Evolutionary conservation across 2,329 filamentous ascomycete genomes (phyloP).

Genomic region (Ophiostoma tasmaniense): DNA sequence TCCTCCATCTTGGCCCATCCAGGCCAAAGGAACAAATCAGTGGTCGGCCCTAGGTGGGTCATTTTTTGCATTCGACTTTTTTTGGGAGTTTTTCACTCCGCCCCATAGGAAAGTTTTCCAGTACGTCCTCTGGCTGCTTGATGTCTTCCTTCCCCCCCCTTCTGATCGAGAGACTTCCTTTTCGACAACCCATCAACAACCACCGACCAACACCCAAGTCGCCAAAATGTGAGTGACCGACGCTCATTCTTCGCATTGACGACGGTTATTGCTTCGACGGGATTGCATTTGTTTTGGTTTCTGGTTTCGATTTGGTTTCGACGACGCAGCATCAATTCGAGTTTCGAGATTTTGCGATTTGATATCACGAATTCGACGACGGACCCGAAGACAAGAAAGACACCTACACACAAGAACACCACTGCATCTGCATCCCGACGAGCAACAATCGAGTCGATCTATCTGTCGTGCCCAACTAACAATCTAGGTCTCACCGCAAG

Average conservation of each 20-base stretch:
- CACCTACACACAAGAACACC: not conserved
- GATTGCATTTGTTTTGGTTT: not conserved
- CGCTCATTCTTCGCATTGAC: not conserved
- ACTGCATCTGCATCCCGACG: not conserved
- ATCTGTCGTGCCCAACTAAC: not conserved
- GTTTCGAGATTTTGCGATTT: not conserved
- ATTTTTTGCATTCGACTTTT: slow-evolving; percentile 12
- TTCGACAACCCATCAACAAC: slow-evolving; percentile 17
- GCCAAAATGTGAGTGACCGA: slow-evolving; percentile 18
- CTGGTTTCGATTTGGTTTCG: not conserved
- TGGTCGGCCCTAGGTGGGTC: slow-evolving; percentile 9
- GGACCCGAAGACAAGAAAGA: not conserved
- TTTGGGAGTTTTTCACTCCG: slow-evolving; percentile 9
- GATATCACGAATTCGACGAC: not conserved
- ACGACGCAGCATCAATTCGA: not conserved
- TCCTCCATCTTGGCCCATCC: slow-evolving; percentile 9
- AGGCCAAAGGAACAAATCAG: slow-evolving; percentile 15
- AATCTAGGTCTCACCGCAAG: slow-evolving; percentile 45
- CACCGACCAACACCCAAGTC: slow-evolving; percentile 13
- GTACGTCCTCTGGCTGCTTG: slow-evolving; percentile 7
- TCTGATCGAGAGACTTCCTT: slow-evolving; percentile 13
- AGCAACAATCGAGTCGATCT: slow-evolving; percentile 4
- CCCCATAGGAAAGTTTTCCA: slow-evolving; percentile 15
- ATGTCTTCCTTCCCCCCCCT: slow-evolving; percentile 10
- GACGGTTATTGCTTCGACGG: not conserved